phyloP scores from a whole-genome alignment of 129 eudicot genomes.

The Calendula officinalis region DNA sequence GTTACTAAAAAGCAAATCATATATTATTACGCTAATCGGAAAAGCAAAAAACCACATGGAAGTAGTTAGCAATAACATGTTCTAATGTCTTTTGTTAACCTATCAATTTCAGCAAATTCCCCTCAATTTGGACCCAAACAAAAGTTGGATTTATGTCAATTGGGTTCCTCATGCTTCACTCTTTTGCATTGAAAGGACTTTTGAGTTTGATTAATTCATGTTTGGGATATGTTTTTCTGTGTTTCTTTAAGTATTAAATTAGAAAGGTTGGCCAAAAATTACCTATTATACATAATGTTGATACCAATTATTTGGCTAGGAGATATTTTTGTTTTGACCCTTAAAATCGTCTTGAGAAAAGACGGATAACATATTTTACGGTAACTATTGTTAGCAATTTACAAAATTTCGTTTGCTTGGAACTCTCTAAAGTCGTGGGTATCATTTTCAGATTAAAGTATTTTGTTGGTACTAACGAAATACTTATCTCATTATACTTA shows the following conservation, averaged over 20 bases:
- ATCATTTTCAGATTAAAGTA: no score
- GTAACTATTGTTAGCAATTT: no score
- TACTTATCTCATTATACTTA: no score
- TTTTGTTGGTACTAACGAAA: no score
- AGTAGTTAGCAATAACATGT: conserved; percentile 33
- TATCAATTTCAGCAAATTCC: conserved; percentile 25
- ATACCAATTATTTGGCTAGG: background rate
- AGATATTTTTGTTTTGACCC: background rate
- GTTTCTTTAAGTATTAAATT: conserved; percentile 3
- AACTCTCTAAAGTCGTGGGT: no score
- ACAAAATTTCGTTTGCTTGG: no score
- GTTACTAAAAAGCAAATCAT: background rate
- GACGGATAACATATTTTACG: no score
- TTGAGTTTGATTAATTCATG: background rate
- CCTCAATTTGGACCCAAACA: conserved; percentile 15
- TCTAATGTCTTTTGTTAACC: conserved; percentile 23
- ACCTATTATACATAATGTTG: background rate
- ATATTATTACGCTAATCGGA: conserved; percentile 3
- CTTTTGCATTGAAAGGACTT: conserved; percentile 11
- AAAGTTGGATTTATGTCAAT: conserved; percentile 8
- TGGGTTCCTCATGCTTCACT: background rate
- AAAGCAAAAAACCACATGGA: conserved; percentile 23
- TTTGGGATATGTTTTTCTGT: conserved; percentile 1
- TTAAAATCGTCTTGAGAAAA: no score
- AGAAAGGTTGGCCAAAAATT: background rate